Evolutionary conservation across 164 flowering plant species (phyloP), one percentile per base, ranked within the genome.

Genomic region (Nymphaea thermarum): DNA sequence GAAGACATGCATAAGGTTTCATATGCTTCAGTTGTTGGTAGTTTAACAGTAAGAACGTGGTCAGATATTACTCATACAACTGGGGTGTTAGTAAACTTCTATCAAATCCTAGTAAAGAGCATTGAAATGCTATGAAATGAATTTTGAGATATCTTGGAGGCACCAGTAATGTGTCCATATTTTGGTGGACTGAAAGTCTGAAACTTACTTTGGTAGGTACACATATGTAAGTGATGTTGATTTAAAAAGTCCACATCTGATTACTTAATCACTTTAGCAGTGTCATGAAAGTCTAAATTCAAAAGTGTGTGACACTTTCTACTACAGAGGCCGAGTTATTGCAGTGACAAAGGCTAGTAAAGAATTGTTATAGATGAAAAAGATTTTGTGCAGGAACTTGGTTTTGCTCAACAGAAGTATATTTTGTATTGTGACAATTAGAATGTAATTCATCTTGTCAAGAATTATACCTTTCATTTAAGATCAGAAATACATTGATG

Each of bases 291-390:
- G n/a, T n/a, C n/a, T n/a, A n/a, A n/a, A n/a, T n/a, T n/a, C n/a
- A n/a, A n/a, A n/a, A n/a, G n/a, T n/a, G n/a, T n/a, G n/a, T n/a
- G n/a, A n/a, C n/a, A n/a, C 43, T 44, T 14, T 66, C 68, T 47
- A 25, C 43, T 10, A 66, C 43, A 6, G 68, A 66, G 3, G 68
- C 62, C 0, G 12, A 41, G 2, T 66, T 43, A 53, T 47, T 18
- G 44, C 14, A 10, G 42, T 43, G 5, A 66, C 16, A 6, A 43
- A 66, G 53, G 60, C 18, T 11, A n/a, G n/a, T n/a, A n/a, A n/a
- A n/a, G n/a, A n/a, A n/a, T n/a, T 51, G 42, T 55, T 66, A 66
- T 66, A 43, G 68, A n/a, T 66, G 68, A 66, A 66, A n/a, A 47
- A 36, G 14, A n/a, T n/a, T 66, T 66, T 3, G 16, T 44, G 16